These are phyloP conservation scores for Cadophora sp. DNA, from an alignment of 2,329 filamentous ascomycete species.

Conservation along the genomic window DNA sequence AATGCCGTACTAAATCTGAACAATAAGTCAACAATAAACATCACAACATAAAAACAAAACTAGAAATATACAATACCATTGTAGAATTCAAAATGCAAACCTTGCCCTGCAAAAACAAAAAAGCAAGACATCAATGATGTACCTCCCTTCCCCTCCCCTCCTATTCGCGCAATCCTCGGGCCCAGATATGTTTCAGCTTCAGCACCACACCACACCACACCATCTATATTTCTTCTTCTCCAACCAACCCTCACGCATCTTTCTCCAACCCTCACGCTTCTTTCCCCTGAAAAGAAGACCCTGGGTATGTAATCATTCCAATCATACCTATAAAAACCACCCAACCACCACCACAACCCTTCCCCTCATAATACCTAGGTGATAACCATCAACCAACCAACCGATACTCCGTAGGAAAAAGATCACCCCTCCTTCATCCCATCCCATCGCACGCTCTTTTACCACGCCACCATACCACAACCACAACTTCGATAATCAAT, in stretches of 20 bases:
- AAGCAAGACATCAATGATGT: background rate
- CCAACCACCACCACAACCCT: background rate
- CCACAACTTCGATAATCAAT: too few species aligned
- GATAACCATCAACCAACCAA: background rate
- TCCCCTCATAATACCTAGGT: background rate
- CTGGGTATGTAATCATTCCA: too few species aligned
- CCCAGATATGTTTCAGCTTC: conserved; percentile 21
- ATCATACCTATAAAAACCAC: background rate
- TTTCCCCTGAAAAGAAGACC: conserved; percentile 14
- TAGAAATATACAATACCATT: background rate
- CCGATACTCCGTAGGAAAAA: too few species aligned
- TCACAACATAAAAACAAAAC: too few species aligned
- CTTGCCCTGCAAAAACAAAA: background rate
- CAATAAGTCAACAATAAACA: too few species aligned
- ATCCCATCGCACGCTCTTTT: too few species aligned
- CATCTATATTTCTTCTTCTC: background rate
- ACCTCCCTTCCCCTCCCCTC: background rate
- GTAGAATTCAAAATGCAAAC: background rate
- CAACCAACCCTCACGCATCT: too few species aligned
- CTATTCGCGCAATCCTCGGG: conserved; percentile 9
- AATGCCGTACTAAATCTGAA: too few species aligned
- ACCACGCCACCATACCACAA: too few species aligned
- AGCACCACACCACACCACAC: background rate
- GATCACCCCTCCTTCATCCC: too few species aligned
- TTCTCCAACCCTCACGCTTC: conserved; percentile 8